Percentiles rank a stretch among this genome's conserved stretches.
These are phyloP conservation scores for Ceratocystis eucalypticola DNA, from an alignment of 2,329 filamentous ascomycete genomes.

Conservation along the genomic window DNA sequence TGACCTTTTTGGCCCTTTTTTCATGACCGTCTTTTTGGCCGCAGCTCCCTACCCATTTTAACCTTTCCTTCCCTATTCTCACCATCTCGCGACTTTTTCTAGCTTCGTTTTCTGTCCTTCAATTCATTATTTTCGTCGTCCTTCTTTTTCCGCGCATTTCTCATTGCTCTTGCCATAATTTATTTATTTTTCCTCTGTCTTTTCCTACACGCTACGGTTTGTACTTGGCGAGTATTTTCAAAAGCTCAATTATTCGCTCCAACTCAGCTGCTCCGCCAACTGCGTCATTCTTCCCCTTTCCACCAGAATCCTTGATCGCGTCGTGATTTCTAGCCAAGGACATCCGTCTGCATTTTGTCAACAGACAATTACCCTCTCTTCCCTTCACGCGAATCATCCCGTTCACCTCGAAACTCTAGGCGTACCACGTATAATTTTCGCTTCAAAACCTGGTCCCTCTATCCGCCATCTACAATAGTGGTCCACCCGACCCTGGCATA, in stretches of 20 bases:
- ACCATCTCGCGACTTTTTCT: neutral
- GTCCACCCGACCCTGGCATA: neutral
- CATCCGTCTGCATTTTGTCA: neutral
- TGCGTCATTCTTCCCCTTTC: slow-evolving; percentile 5
- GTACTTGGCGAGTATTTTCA: neutral
- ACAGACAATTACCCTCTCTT: neutral
- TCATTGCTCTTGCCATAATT: neutral
- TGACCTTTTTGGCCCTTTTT: neutral
- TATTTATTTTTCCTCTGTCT: neutral
- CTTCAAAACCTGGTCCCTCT: neutral
- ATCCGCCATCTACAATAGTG: neutral
- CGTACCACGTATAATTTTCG: neutral
- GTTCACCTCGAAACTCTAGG: neutral
- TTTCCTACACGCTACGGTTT: neutral
- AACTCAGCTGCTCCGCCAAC: neutral
- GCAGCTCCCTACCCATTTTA: neutral
- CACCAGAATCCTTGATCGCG: neutral
- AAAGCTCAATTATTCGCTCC: neutral
- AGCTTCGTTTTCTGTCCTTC: neutral
- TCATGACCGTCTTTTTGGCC: neutral
- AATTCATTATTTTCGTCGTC: neutral
- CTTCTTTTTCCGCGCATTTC: neutral
- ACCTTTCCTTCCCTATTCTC: neutral
- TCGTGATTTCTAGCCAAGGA: neutral
- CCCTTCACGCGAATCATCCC: neutral